Conservation (phyloP, 805 yeast genomes). For the Ogataea wickerhamii region DNA sequence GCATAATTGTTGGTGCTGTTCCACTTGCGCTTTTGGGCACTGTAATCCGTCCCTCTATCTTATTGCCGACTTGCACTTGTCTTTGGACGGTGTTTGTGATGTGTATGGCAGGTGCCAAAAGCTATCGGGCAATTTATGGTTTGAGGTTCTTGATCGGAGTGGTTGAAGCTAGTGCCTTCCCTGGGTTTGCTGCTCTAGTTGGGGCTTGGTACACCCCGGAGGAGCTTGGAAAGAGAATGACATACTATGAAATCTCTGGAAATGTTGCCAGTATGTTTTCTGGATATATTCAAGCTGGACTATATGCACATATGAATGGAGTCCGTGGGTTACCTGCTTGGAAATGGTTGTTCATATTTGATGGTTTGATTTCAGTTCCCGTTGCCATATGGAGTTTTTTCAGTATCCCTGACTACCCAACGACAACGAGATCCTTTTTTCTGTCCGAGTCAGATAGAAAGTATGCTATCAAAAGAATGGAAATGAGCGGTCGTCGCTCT, state of each 20-base stretch:
- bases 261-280: conserved; percentile 45
- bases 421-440: conserved; percentile 16
- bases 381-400: conserved; percentile 57
- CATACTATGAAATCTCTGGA: conserved; percentile 36
- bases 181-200: conserved; percentile 36
- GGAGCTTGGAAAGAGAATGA: conserved; percentile 40
- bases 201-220: conserved; percentile 40
- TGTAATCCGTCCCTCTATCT: conserved; percentile 15
- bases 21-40: conserved; percentile 17
- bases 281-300: conserved; percentile 58
- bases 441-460: conserved; percentile 19
- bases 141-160: conserved; percentile 41
- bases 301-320: conserved; percentile 46
- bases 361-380: conserved; percentile 54
- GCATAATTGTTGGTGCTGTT: conserved; percentile 22
- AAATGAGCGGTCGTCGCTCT: conserved; percentile 36
- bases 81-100: conserved; percentile 28
- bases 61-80: conserved; percentile 20
- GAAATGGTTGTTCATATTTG: conserved; percentile 71
- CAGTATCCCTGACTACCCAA: conserved; percentile 53
- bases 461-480: conserved; percentile 14
- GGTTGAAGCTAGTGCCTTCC: conserved; percentile 41
- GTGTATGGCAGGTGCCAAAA: conserved; percentile 21
- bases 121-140: conserved; percentile 36
- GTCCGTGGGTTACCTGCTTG: conserved; percentile 54